Evolutionary conservation across 805 yeast genomes (phyloP).

Genomic region (Candida coleopterorum): DNA sequence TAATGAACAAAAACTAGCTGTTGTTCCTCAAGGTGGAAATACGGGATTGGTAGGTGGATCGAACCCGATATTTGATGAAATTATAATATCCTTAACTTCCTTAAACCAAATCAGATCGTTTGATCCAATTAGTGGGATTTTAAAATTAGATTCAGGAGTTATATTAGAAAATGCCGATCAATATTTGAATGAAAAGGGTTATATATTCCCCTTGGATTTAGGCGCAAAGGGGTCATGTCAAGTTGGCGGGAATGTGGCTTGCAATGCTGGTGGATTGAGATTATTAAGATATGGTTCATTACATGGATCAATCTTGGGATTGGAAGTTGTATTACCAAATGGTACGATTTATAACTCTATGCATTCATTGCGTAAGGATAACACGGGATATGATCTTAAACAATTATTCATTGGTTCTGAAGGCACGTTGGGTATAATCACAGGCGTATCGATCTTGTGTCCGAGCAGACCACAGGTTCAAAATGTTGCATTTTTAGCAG

Average conservation of each 20-base stretch:
- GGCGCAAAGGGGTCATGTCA: slow-evolving; percentile 98
- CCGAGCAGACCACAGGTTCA: slow-evolving; percentile 83
- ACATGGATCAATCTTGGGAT: slow-evolving; percentile 87
- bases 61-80: slow-evolving; percentile 87
- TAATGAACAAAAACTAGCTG: slow-evolving; percentile 69
- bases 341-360: slow-evolving; percentile 78
- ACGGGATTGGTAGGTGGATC: slow-evolving; percentile 96
- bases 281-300: slow-evolving; percentile 84
- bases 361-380: slow-evolving; percentile 86
- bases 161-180: slow-evolving; percentile 82
- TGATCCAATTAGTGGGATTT: slow-evolving; percentile 76
- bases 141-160: slow-evolving; percentile 88
- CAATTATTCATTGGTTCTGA: slow-evolving; percentile 92
- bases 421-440: slow-evolving; percentile 86
- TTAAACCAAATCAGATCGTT: slow-evolving; percentile 78
- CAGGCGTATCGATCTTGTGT: slow-evolving; percentile 85
- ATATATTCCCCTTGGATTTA: slow-evolving; percentile 86
- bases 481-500: slow-evolving; percentile 85
- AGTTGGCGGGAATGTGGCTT: slow-evolving; percentile 91
- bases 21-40: slow-evolving; percentile 97
- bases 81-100: slow-evolving; percentile 63
- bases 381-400: slow-evolving; percentile 91
- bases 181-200: slow-evolving; percentile 72
- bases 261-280: slow-evolving; percentile 94
- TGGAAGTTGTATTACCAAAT: slow-evolving; percentile 89